A percentile compares a stretch with the other conserved stretches of the same genome.
Conservation (phyloP, 441 rosid genomes). For the Erodium moschatum region DNA sequence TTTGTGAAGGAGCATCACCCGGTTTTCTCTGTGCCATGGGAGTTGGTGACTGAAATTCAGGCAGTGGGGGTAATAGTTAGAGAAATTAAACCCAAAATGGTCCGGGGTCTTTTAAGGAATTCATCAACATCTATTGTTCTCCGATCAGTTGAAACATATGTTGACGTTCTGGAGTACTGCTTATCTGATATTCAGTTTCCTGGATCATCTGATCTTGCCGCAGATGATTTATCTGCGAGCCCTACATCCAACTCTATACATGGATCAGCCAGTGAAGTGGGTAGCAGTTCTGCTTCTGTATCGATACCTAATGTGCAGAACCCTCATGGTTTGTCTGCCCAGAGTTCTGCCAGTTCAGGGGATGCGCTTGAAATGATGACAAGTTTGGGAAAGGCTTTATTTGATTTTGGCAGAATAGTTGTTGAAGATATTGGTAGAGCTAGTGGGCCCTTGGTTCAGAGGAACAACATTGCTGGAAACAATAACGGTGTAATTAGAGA, state of each 20-base stretch:
- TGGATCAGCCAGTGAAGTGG: constrained; percentile 35
- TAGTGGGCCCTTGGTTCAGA: constrained; percentile 43
- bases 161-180: constrained; percentile 92
- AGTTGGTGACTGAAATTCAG: constrained; percentile 77
- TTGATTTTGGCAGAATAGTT: constrained; percentile 91
- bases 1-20: constrained; percentile 96
- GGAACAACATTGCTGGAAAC: constrained; percentile 29
- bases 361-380: constrained; percentile 97
- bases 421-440: constrained; percentile 92
- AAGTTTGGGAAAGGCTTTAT: constrained; percentile 84
- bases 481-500: constrained; percentile 31
- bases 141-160: constrained; percentile 72
- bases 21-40: constrained; percentile 96
- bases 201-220: constrained; percentile 32
- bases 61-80: constrained; percentile 62
- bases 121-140: constrained; percentile 64
- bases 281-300: constrained; percentile 30
- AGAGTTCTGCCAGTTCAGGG: constrained; percentile 59
- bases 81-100: constrained; percentile 97
- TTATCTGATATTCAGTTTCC: constrained; percentile 71
- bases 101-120: constrained; percentile 68
- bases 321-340: constrained; percentile 33
- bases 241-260: constrained; percentile 22
- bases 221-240: constrained; percentile 26
- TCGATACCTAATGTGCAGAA: constrained; percentile 28